A percentile compares a stretch with the other conserved stretches of the same genome.
phyloP scores from a whole-genome alignment of 164 flowering plant species.

The Santalum album region DNA sequence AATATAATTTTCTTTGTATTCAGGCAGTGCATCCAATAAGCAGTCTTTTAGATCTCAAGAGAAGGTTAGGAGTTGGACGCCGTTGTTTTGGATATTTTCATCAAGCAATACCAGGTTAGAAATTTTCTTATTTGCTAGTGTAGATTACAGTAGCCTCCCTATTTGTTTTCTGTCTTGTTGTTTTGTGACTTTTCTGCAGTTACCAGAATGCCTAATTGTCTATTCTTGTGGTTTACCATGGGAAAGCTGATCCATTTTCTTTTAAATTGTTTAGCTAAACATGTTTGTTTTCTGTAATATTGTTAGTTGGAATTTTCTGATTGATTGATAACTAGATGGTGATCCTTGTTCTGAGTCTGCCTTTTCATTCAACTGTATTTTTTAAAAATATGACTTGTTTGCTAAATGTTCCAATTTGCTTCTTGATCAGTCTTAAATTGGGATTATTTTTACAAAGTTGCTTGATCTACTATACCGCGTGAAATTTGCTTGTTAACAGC shows the following conservation, averaged over 20 bases:
- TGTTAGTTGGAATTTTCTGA: not conserved
- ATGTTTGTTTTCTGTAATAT: not conserved
- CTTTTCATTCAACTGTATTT: too few species aligned
- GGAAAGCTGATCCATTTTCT: not conserved
- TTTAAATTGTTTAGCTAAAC: not conserved
- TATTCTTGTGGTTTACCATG: not conserved
- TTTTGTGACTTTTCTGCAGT: not conserved
- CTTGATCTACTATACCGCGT: too few species aligned
- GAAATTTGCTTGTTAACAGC: too few species aligned
- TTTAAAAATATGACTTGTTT: too few species aligned
- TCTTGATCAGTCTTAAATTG: not conserved
- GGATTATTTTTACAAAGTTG: not conserved
- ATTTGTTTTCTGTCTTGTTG: not conserved
- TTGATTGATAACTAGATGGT: too few species aligned
- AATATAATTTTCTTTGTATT: not conserved
- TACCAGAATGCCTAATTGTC: not conserved
- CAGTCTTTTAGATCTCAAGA: conserved; percentile 80
- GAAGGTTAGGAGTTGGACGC: conserved; percentile 88
- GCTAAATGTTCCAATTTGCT: too few species aligned
- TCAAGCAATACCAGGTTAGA: conserved; percentile 84
- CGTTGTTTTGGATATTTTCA: conserved; percentile 96
- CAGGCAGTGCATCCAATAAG: conserved; percentile 99
- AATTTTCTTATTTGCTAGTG: conserved; percentile 7
- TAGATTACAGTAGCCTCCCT: not conserved
- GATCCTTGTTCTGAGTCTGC: too few species aligned